These are phyloP conservation scores for Aspergillus ochraceoroseus DNA, from an alignment of 2,329 filamentous ascomycete species.

Conservation along the genomic window DNA sequence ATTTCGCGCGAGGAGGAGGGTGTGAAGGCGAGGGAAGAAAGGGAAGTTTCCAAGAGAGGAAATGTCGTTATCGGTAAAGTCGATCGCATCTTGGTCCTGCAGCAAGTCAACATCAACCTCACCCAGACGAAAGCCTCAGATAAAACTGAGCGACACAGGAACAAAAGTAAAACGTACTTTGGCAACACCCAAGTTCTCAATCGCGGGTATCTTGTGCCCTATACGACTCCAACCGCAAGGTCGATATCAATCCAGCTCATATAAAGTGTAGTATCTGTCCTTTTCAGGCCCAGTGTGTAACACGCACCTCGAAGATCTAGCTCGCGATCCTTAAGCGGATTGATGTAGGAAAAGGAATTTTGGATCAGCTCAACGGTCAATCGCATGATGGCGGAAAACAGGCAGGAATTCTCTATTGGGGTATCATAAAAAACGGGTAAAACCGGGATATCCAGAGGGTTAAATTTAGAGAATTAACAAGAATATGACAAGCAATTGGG, in stretches of 20 bases:
- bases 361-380: constrained; percentile 93
- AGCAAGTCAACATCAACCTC: constrained; percentile 1
- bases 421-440: constrained; percentile 17
- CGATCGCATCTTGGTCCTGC: constrained; percentile 91
- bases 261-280: constrained; percentile 90
- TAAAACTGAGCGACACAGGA: too few relatives aligned
- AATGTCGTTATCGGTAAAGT: constrained; percentile 98
- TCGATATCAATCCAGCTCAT: constrained; percentile 79
- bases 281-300: constrained; percentile 58
- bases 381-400: constrained; percentile 61
- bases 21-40: constrained; percentile 78
- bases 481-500: not conserved
- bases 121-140: not conserved
- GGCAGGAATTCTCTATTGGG: constrained; percentile 13
- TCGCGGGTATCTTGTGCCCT: constrained; percentile 96
- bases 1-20: constrained; percentile 84
- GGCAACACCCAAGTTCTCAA: constrained; percentile 96
- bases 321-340: constrained; percentile 97
- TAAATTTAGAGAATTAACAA: not conserved
- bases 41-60: constrained; percentile 86
- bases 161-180: constrained; percentile 59
- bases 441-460: not conserved
- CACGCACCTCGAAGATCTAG: constrained; percentile 97
- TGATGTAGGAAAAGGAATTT: constrained; percentile 94
- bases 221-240: constrained; percentile 48